Base-by-base conservation (phyloP, 2,329 filamentous ascomycete species). In the Parastagonospora nodorum region DNA sequence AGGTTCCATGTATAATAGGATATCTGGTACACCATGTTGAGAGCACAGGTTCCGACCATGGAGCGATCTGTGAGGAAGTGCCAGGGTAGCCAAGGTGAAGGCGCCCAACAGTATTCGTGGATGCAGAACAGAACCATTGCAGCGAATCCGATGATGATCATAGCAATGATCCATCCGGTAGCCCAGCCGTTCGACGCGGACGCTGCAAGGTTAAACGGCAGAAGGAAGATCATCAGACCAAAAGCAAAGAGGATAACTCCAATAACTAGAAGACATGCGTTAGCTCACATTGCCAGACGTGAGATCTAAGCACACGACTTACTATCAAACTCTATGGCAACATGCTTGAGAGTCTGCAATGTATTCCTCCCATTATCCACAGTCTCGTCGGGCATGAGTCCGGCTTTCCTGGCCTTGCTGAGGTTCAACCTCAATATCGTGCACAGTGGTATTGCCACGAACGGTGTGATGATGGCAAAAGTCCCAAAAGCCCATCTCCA, bases 401-500 rank as follows among this genome's bases (percentile, higher is more conserved):
- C 76, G 0, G 71, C 64, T 0, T 82, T 80, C 46, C 86, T 71
- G 50, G 81, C 78, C 19, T 84, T 84, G 50, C 81, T 82, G 15
- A 85, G 77, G 82, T 56, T 38, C 5, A 50, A 9, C 30, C 45
- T 45, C 14, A 56, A 33, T n/a, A 53, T n/a, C 3, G 44, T 19
- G 32, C 53, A 56, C 8, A 56, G 38, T 2, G 50, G 50, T 11
- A 45, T 28, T 19, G 81, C 81, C 15, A 87, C 77, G 41, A 79
- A 71, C 0, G 86, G 86, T 6, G 84, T 75, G 50, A 88, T 78
- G 55, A 90, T 84, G 31, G 82, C 77, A 70, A 87, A 89, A 60
- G 79, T 77, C 27, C 84, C 87, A 63, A 85, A 88, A 1, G 79
- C 85, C 86, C 86, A 89, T 37, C 84, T 79, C 82, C 83, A 88